phyloP scores from a whole-genome alignment of 169 alveolate genomes.

The Fabrea salina region DNA sequence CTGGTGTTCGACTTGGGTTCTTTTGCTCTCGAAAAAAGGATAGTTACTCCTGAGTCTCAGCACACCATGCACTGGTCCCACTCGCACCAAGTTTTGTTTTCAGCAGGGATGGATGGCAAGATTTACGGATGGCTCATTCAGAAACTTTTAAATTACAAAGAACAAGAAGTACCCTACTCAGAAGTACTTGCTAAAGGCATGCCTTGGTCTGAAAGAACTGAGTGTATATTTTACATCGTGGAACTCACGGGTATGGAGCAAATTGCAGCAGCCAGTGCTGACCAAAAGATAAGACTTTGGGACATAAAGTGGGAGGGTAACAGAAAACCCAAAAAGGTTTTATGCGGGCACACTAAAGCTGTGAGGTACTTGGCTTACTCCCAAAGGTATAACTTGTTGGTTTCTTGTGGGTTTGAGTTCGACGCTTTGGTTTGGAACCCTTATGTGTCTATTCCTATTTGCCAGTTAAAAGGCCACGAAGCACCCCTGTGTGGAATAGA shows the following conservation, averaged over 20 bases:
- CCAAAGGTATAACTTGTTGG: conserved; percentile 47
- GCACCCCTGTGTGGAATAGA: conserved; percentile 68
- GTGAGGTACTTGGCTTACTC: conserved; percentile 64
- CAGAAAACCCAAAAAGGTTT: neutral
- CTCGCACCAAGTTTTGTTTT: conserved; percentile 37
- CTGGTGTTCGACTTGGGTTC: conserved; percentile 41
- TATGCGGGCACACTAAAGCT: conserved; percentile 58
- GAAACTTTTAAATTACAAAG: conserved; percentile 50
- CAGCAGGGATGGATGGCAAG: conserved; percentile 61
- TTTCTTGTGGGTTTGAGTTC: conserved; percentile 52
- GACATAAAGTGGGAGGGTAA: conserved; percentile 41
- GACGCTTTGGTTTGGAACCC: conserved; percentile 69
- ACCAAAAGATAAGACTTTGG: conserved; percentile 52
- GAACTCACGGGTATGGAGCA: conserved; percentile 56
- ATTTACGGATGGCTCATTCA: conserved; percentile 56
- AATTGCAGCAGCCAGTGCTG: conserved; percentile 61
- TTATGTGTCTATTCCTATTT: conserved; percentile 55
- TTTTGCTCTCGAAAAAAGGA: conserved; percentile 33
- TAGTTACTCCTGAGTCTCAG: conserved; percentile 51
- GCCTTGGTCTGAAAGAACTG: conserved; percentile 55
- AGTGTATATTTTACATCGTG: conserved; percentile 39
- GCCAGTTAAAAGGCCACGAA: conserved; percentile 66
- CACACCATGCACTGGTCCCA: conserved; percentile 48
- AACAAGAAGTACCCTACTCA: conserved; percentile 50
- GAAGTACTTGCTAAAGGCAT: conserved; percentile 50